Conservation (phyloP, 2,329 filamentous ascomycete genomes). For the Hypoxylon sp. region DNA sequence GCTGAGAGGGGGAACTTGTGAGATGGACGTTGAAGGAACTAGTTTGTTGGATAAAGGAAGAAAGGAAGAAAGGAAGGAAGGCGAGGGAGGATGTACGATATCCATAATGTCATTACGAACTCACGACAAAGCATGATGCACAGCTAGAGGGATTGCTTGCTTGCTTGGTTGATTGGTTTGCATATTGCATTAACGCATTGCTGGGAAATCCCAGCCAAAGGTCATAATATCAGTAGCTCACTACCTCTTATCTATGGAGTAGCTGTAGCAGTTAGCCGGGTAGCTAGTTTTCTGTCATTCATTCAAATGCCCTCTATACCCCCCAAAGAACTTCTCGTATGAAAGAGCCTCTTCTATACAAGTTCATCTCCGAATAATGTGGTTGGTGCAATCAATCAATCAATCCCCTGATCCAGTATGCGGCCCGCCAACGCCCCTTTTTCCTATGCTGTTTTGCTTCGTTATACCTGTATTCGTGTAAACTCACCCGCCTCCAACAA, state of each 20-base stretch:
- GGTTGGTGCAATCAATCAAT: constrained; percentile 2
- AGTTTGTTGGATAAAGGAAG: background rate
- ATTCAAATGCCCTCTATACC: constrained; percentile 20
- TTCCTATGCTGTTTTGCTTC: constrained; percentile 15
- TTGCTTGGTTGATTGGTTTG: background rate
- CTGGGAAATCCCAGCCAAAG: constrained; percentile 5
- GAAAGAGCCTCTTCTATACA: background rate
- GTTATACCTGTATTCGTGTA: constrained; percentile 10
- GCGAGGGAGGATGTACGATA: constrained; percentile 8
- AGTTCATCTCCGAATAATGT: constrained; percentile 9
- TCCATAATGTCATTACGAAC: constrained; percentile 25
- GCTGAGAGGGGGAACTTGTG: constrained; percentile 83
- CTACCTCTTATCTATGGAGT: background rate
- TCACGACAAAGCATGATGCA: constrained; percentile 20
- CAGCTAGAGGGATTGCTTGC: constrained; percentile 1
- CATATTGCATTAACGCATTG: background rate
- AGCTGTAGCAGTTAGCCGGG: background rate
- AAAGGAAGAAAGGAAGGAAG: background rate
- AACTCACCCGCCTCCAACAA: background rate
- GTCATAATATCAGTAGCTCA: background rate
- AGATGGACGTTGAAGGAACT: background rate
- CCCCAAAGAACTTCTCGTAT: background rate
- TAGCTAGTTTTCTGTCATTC: constrained; percentile 16
- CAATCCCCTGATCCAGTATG: constrained; percentile 28
- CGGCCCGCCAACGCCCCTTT: constrained; percentile 24